Conservation (phyloP, 2,329 filamentous ascomycete species). For the Rutstroemia sp. region DNA sequence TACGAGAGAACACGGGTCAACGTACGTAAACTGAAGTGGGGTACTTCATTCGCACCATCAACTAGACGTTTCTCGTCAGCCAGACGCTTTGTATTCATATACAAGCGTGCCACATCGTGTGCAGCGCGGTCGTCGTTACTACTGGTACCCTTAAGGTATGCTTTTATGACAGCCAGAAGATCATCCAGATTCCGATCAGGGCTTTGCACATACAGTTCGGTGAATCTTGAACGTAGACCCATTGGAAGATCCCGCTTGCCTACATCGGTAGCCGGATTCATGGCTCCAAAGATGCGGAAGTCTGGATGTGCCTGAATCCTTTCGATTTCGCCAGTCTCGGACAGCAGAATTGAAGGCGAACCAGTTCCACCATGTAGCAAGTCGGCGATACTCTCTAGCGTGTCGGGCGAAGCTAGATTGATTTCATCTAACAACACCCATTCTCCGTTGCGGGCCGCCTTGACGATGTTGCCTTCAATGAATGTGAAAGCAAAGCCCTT, state of each 20-base stretch:
- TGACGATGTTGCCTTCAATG: slow-evolving; percentile 91
- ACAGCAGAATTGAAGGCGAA: slow-evolving; percentile 76
- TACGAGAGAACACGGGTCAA: slow-evolving; percentile 86
- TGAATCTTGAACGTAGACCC: slow-evolving; percentile 85
- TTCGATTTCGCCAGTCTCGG: slow-evolving; percentile 90
- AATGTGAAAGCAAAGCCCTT: slow-evolving; percentile 89
- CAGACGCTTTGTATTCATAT: slow-evolving; percentile 77
- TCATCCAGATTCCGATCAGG: slow-evolving; percentile 84
- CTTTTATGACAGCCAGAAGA: slow-evolving; percentile 78
- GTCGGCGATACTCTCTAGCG: slow-evolving; percentile 87
- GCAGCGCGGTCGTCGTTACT: slow-evolving; percentile 66
- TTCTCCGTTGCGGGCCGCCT: slow-evolving; percentile 90
- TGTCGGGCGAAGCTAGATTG: slow-evolving; percentile 91
- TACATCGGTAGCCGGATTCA: slow-evolving; percentile 98
- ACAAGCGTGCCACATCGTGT: slow-evolving; percentile 77
- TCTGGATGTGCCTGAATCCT: slow-evolving; percentile 82
- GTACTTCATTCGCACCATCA: slow-evolving; percentile 90
- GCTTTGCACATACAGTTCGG: slow-evolving; percentile 88
- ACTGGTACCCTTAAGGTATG: slow-evolving; percentile 69
- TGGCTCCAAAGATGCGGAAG: slow-evolving; percentile 94
- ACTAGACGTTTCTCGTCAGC: slow-evolving; percentile 78
- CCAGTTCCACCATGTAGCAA: slow-evolving; percentile 68
- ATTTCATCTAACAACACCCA: slow-evolving; percentile 98
- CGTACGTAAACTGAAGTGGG: slow-evolving; percentile 94
- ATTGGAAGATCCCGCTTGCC: slow-evolving; percentile 91